Evolutionary conservation across 1,139 yeast species (phyloP), one percentile per base, ranked within the genome.

Genomic region (Kurtzmaniella quercitrusa): DNA sequence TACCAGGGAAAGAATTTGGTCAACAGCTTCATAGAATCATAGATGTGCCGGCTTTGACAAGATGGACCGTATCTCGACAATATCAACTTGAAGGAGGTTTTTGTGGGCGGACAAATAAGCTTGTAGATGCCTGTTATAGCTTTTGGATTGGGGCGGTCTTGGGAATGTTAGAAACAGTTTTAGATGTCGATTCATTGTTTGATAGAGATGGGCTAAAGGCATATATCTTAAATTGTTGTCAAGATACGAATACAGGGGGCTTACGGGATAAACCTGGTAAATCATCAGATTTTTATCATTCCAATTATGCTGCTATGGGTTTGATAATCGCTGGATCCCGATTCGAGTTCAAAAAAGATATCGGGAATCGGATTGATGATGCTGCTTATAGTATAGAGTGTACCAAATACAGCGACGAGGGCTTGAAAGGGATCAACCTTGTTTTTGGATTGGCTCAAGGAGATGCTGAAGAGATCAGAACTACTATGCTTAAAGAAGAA

Each of bases 111-210:
- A 79, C 95, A 0, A 91, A 93, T 59, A 94, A 94, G 62, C 72
- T 94, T 37, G 98, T 93, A 1, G 99, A 94, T 62, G 96, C 95
- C 0, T 94, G 99, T 62, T 94, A 94, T 61, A 81, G 91, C 56
- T 94, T 86, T 60, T 93, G 98, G 98, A 84, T 91, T 2, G 98
- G 98, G 1, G 95, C 89, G 0, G 58, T 83, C 39, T 72, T 77
- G 51, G 81, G 88, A 0, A 63, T 91, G 37, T 54, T 89, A 10
- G 93, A 87, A 47, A 65, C 75, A 1, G 59, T 82, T 0, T 53
- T 72, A 2, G 62, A 57, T 0, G 55, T 55, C 2, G 41, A 42
- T 2, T 43, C 59, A 41, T 52, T 83, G 42, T 75, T 83, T 49
- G 66, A 79, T 60, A 68, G 82, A 54, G 68, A 68, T 9, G 81